A percentile compares a stretch with the other conserved stretches of the same genome.
Evolutionary conservation across 345 rosid genomes (phyloP).

Genomic region (Acer saccharum): DNA sequence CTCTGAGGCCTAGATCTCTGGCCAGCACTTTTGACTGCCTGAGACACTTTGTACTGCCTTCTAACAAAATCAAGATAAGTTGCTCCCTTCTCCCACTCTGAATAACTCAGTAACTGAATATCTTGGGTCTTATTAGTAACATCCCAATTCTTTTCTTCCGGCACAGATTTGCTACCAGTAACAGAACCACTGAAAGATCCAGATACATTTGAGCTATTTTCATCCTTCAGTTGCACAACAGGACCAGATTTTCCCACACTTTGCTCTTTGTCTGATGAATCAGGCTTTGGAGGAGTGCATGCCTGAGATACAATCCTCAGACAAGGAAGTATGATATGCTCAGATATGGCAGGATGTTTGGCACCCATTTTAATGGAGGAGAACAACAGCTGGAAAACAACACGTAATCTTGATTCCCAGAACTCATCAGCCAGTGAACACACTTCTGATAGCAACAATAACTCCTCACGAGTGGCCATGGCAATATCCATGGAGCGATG

Average conservation of each 20-base stretch:
- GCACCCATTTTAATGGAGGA: slow-evolving; percentile 96
- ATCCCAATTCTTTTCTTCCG: slow-evolving; percentile 76
- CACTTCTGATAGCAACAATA: slow-evolving; percentile 92
- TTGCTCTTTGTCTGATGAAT: slow-evolving; percentile 80
- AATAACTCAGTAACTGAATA: slow-evolving; percentile 84
- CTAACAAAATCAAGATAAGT: slow-evolving; percentile 97
- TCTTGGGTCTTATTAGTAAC: slow-evolving; percentile 68
- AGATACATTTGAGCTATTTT: slow-evolving; percentile 41
- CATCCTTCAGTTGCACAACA: slow-evolving; percentile 61
- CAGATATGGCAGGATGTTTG: slow-evolving; percentile 97
- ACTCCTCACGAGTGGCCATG: slow-evolving; percentile 86
- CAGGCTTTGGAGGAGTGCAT: slow-evolving; percentile 98
- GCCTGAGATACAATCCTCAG: slow-evolving; percentile 92
- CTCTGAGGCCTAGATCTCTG: slow-evolving; percentile 78
- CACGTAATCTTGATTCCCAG: slow-evolving; percentile 96
- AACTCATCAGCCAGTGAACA: slow-evolving; percentile 95
- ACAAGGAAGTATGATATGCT: slow-evolving; percentile 96
- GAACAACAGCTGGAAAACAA: slow-evolving; percentile 91
- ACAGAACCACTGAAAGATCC: slow-evolving; percentile 44
- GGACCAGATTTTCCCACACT: slow-evolving; percentile 50
- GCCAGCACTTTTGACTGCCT: slow-evolving; percentile 60
- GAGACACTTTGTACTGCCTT: slow-evolving; percentile 93
- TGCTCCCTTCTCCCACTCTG: slow-evolving; percentile 98
- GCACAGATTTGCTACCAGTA: slow-evolving; percentile 39
- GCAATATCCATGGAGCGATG: slow-evolving; percentile 99